Evolutionary conservation across 371 early-diverging fungal species (phyloP).

Genomic region (Mucor lusitanicus): DNA sequence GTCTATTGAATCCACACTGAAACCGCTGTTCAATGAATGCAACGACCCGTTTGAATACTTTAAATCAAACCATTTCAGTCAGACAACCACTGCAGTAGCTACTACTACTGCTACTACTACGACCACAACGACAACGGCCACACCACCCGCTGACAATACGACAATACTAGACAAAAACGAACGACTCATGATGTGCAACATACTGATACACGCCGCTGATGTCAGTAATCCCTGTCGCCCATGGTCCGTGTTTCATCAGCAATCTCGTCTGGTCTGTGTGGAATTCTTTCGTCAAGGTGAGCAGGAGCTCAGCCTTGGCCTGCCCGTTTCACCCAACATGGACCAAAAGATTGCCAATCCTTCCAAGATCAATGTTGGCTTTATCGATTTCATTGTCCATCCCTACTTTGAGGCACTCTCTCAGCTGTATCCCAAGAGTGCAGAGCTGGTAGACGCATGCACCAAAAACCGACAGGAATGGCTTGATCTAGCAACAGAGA

Average conservation of each 20-base stretch:
- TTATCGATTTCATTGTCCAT: slow-evolving; percentile 82
- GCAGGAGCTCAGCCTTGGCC: slow-evolving; percentile 62
- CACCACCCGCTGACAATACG: neutral
- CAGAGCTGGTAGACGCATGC: slow-evolving; percentile 30
- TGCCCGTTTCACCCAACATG: slow-evolving; percentile 86
- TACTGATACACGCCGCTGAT: slow-evolving; percentile 84
- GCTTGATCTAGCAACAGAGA: slow-evolving; percentile 19
- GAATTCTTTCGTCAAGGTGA: slow-evolving; percentile 93
- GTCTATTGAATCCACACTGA: neutral
- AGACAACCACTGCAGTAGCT: neutral
- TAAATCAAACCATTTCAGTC: neutral
- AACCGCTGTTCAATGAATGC: neutral
- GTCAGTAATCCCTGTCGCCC: slow-evolving; percentile 88
- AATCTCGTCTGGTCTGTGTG: slow-evolving; percentile 79
- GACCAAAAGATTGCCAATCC: slow-evolving; percentile 72
- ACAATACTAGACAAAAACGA: slow-evolving; percentile 35
- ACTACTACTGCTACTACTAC: neutral
- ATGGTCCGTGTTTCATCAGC: slow-evolving; percentile 76
- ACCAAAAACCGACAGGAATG: slow-evolving; percentile 42
- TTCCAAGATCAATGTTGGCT: slow-evolving; percentile 74
- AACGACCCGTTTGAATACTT: slow-evolving; percentile 10
- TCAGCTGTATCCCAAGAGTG: slow-evolving; percentile 63
- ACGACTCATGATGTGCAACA: slow-evolving; percentile 66
- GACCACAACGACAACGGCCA: too few species aligned
- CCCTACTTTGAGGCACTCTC: slow-evolving; percentile 83